These are phyloP conservation scores for Tolypocladium ovalisporum DNA, from an alignment of 2,329 filamentous ascomycete species.

Conservation along the genomic window DNA sequence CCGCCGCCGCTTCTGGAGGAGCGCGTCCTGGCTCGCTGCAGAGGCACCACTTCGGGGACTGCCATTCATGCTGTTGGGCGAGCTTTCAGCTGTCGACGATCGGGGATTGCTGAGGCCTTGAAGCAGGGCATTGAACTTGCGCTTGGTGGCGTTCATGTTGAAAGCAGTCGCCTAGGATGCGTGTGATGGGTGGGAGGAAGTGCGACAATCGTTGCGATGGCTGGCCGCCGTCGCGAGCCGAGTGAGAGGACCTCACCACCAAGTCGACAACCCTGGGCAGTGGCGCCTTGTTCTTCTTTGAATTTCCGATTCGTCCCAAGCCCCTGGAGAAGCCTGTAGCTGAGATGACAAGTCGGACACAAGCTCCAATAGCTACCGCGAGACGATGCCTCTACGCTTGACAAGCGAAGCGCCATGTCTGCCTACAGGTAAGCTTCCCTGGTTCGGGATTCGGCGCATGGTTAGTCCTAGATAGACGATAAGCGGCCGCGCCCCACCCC, in stretches of 20 bases:
- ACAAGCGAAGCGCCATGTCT: not conserved
- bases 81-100: slow-evolving; percentile 5
- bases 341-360: not conserved
- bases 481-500: slow-evolving; percentile 5
- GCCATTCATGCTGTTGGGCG: slow-evolving; percentile 11
- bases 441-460: slow-evolving; percentile 6
- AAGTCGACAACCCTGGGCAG: not conserved
- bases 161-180: not conserved
- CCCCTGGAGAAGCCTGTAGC: not conserved
- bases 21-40: slow-evolving; percentile 21
- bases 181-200: not conserved
- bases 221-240: not conserved
- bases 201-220: not conserved
- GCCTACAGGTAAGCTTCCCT: not conserved
- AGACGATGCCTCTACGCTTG: not conserved
- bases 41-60: slow-evolving; percentile 5
- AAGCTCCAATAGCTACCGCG: not conserved
- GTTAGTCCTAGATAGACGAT: slow-evolving; percentile 8
- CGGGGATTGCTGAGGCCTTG: slow-evolving; percentile 47
- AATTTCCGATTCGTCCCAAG: not conserved
- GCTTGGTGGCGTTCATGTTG: slow-evolving; percentile 65
- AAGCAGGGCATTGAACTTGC: slow-evolving; percentile 69
- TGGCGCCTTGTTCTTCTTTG: not conserved
- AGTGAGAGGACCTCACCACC: not conserved
- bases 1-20: slow-evolving; percentile 43